Conservation (phyloP, 2,329 filamentous ascomycete genomes). For the Fusarium devonianum region DNA sequence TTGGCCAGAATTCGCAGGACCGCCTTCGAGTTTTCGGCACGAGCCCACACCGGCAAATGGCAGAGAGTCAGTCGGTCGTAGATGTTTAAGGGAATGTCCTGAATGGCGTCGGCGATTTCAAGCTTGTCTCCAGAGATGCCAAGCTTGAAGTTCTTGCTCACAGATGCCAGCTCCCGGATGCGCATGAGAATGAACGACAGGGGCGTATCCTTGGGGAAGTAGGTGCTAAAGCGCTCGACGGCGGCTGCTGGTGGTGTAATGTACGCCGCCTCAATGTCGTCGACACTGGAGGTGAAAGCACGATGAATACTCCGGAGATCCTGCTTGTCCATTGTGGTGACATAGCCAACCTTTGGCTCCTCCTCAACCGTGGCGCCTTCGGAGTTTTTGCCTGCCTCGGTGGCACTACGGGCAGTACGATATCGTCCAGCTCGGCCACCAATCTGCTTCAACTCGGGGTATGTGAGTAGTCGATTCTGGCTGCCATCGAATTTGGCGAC, state of each 20-base stretch:
- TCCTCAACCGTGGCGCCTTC: conserved; percentile 20
- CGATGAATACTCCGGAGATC: conserved; percentile 70
- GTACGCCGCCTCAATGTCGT: conserved; percentile 73
- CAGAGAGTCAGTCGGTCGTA: conserved; percentile 79
- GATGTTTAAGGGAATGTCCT: conserved; percentile 73
- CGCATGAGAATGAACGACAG: conserved; percentile 84
- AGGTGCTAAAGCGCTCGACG: conserved; percentile 78
- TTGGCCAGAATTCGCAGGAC: conserved; percentile 71
- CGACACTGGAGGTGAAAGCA: conserved; percentile 69
- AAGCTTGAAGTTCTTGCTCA: conserved; percentile 74
- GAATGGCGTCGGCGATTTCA: conserved; percentile 75
- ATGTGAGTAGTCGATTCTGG: conserved; percentile 63
- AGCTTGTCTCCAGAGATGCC: conserved; percentile 65
- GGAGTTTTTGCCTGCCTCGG: not conserved
- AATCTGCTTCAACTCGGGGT: conserved; percentile 92
- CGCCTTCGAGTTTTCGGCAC: conserved; percentile 53
- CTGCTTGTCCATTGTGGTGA: conserved; percentile 77
- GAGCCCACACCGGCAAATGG: conserved; percentile 70
- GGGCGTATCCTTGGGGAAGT: conserved; percentile 82
- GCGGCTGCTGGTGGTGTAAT: conserved; percentile 75
- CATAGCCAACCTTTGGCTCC: conserved; percentile 67
- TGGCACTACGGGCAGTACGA: conserved; percentile 62
- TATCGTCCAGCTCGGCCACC: conserved; percentile 90
- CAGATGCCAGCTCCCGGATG: conserved; percentile 71
- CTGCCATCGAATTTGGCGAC: conserved; percentile 74